Percentiles rank a stretch among this genome's conserved stretches.
Conservation (phyloP, 2,329 filamentous ascomycete genomes). For the Penicillium sp. region DNA sequence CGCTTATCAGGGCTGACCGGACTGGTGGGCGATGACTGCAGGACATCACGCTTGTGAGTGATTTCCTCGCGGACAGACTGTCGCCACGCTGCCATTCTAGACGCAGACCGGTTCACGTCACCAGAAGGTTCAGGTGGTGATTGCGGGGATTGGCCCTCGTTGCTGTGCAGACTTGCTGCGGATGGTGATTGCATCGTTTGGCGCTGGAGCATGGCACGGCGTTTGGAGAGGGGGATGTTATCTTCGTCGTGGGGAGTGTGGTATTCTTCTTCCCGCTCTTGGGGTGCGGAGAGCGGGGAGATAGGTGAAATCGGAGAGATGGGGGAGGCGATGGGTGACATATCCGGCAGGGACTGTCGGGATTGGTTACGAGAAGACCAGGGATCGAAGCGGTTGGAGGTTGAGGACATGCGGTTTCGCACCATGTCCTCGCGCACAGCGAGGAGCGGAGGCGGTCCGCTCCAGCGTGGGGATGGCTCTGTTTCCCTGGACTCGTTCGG, state of each 20-base stretch:
- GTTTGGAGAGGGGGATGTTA: conserved; percentile 71
- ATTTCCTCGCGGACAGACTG: conserved; percentile 66
- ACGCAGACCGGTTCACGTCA: conserved; percentile 42
- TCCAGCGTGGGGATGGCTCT: conserved; percentile 25
- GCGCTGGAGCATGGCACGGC: conserved; percentile 62
- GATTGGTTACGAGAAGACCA: conserved; percentile 31
- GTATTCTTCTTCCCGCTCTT: conserved; percentile 22
- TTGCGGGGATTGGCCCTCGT: conserved; percentile 10
- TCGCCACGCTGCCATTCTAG: conserved; percentile 68
- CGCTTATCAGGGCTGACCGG: conserved; percentile 58
- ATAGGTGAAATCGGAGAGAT: conserved; percentile 16
- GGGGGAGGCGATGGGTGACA: neutral
- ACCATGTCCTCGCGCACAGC: conserved; percentile 58
- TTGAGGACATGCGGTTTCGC: conserved; percentile 39
- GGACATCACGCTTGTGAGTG: conserved; percentile 36
- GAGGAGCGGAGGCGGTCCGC: conserved; percentile 50
- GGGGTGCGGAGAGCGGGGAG: conserved; percentile 20
- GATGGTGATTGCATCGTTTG: conserved; percentile 51
- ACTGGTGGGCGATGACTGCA: conserved; percentile 31
- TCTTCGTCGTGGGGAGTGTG: conserved; percentile 53
- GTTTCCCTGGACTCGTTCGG: conserved; percentile 16
- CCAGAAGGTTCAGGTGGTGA: conserved; percentile 12
- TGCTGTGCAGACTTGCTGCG: conserved; percentile 51
- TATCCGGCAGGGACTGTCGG: conserved; percentile 27
- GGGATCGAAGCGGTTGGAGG: conserved; percentile 36